phyloP scores from a whole-genome alignment of 1,139 yeast genomes.

The Taphrina deformans region DNA sequence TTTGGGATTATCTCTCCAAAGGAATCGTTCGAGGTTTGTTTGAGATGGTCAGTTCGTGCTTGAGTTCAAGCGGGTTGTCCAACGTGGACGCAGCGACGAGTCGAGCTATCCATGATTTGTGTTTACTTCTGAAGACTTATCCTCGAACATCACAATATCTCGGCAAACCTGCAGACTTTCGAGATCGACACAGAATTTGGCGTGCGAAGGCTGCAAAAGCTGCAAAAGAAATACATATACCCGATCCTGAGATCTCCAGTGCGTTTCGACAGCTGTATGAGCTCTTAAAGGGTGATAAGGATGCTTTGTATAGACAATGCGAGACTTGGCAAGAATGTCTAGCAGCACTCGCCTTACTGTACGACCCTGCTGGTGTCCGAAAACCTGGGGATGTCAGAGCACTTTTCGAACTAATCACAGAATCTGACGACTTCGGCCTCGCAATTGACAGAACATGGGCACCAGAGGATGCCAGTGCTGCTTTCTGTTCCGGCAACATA shows the following conservation, averaged over 20 bases:
- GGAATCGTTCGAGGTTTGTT: conserved; percentile 65
- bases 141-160: conserved; percentile 35
- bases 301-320: conserved; percentile 55
- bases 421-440: conserved; percentile 41
- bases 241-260: conserved; percentile 26
- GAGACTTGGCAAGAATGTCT: conserved; percentile 72
- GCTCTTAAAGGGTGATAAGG: conserved; percentile 55
- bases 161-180: conserved; percentile 21
- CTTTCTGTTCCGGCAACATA: conserved; percentile 60
- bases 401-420: conserved; percentile 43
- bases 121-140: conserved; percentile 36
- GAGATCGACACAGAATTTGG: conserved; percentile 38
- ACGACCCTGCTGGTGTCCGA: conserved; percentile 56
- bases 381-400: conserved; percentile 48
- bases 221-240: conserved; percentile 30
- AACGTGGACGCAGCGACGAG: conserved; percentile 34
- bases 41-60: conserved; percentile 49
- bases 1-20: conserved; percentile 66
- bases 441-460: conserved; percentile 47
- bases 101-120: conserved; percentile 33
- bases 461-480: conserved; percentile 63
- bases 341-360: conserved; percentile 61
- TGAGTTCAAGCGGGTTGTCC: conserved; percentile 36
- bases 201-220: conserved; percentile 38
- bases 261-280: conserved; percentile 38